A percentile compares a stretch with the other conserved stretches of the same genome.
phyloP scores from a whole-genome alignment of 768 basidiomycete genomes.

The Mrakia frigida region DNA sequence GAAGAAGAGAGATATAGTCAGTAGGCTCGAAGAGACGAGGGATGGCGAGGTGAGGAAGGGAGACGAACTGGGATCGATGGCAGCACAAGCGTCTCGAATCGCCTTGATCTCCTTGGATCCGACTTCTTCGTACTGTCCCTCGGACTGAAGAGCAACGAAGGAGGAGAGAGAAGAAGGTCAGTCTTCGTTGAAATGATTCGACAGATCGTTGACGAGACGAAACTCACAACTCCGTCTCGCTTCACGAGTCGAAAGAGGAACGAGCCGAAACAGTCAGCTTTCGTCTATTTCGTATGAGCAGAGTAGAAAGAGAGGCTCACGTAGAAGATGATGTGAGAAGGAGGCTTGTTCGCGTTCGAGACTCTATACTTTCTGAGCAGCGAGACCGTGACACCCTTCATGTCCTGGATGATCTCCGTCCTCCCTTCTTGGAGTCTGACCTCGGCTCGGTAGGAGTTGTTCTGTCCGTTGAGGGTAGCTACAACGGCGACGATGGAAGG shows the following conservation, averaged over 20 bases:
- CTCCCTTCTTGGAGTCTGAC: slow-evolving; percentile 39
- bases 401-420: slow-evolving; percentile 43
- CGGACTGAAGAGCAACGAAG: not conserved
- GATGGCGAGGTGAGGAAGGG: not conserved
- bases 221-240: slow-evolving; percentile 39
- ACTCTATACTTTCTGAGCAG: slow-evolving; percentile 41
- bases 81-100: slow-evolving; percentile 38
- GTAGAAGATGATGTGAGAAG: slow-evolving; percentile 43
- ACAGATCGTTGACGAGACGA: too few species aligned
- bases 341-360: slow-evolving; percentile 36
- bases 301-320: not conserved
- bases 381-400: slow-evolving; percentile 39
- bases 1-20: not conserved
- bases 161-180: too few species aligned
- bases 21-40: not conserved
- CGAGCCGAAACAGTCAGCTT: too few species aligned
- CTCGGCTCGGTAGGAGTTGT: slow-evolving; percentile 31
- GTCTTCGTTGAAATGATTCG: too few species aligned
- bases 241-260: too few species aligned
- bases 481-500: slow-evolving; percentile 45
- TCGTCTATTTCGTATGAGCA: too few species aligned
- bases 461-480: slow-evolving; percentile 41
- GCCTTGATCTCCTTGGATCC: slow-evolving; percentile 41
- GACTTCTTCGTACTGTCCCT: slow-evolving; percentile 44
- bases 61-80: slow-evolving; percentile 31